phyloP scores from a whole-genome alignment of 208 protist species.

The Crithidia bombi region DNA sequence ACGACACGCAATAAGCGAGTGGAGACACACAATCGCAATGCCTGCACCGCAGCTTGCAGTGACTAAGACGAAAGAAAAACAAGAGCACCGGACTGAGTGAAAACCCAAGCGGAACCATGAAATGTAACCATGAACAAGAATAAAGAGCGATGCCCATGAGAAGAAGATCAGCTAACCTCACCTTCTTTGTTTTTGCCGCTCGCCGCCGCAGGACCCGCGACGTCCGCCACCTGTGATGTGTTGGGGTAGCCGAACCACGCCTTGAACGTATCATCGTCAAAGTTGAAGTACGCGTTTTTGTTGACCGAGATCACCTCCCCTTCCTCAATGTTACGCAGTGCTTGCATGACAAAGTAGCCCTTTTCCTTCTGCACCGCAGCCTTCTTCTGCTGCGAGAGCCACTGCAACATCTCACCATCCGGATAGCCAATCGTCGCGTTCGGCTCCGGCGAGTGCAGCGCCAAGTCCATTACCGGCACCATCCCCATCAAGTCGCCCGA shows the following conservation, averaged over 20 bases:
- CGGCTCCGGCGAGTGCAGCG: slow-evolving; percentile 75
- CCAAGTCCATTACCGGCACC: slow-evolving; percentile 87
- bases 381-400: slow-evolving; percentile 78
- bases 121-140: too few species aligned
- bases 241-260: slow-evolving; percentile 89
- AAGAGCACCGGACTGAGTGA: not conserved
- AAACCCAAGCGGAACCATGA: not conserved
- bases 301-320: slow-evolving; percentile 81
- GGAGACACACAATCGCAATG: not conserved
- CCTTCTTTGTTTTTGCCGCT: slow-evolving; percentile 14
- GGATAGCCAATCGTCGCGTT: slow-evolving; percentile 87
- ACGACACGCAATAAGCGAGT: not conserved
- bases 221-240: slow-evolving; percentile 48
- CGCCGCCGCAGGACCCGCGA: not conserved
- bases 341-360: slow-evolving; percentile 90
- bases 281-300: slow-evolving; percentile 90
- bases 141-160: not conserved
- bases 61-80: not conserved
- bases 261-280: slow-evolving; percentile 87
- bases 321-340: slow-evolving; percentile 77
- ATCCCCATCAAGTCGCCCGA: slow-evolving; percentile 80
- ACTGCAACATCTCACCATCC: slow-evolving; percentile 86
- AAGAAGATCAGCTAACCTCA: slow-evolving; percentile 3
- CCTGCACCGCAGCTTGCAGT: too few species aligned
- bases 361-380: slow-evolving; percentile 51